Evolutionary conservation across 441 rosid genomes (phyloP).

Genomic region (Corymbia citriodora): DNA sequence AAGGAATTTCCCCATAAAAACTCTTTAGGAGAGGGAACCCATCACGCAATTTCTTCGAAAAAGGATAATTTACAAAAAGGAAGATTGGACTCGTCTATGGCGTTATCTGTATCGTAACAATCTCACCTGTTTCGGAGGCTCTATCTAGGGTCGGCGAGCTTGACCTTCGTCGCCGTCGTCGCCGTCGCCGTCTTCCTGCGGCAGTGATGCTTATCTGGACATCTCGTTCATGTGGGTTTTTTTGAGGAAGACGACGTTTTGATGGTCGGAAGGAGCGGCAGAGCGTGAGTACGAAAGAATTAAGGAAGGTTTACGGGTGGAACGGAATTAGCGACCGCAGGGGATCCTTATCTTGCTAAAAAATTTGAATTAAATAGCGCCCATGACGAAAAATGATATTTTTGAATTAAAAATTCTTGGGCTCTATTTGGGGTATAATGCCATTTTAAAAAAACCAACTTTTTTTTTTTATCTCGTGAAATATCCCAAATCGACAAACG

Average conservation of each 20-base stretch:
- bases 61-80: not conserved
- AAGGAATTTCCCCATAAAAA: slow-evolving; percentile 51
- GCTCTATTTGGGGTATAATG: not conserved
- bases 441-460: not conserved
- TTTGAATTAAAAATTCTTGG: no score
- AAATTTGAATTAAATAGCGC: not conserved
- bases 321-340: not conserved
- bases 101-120: not conserved
- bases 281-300: not conserved
- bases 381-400: not conserved
- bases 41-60: not conserved
- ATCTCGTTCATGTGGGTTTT: not conserved
- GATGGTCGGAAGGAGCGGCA: not conserved
- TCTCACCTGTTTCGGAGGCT: not conserved
- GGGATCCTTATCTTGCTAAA: not conserved
- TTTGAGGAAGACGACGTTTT: not conserved
- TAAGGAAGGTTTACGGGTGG: not conserved
- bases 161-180: not conserved
- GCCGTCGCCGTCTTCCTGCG: not conserved
- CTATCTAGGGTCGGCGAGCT: not conserved
- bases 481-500: not conserved
- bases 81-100: not conserved
- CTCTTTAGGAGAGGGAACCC: not conserved
- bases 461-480: not conserved
- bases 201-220: not conserved